Evolutionary conservation across 2,329 filamentous ascomycete genomes (phyloP).

Genomic region (Neoascochyta sp.): DNA sequence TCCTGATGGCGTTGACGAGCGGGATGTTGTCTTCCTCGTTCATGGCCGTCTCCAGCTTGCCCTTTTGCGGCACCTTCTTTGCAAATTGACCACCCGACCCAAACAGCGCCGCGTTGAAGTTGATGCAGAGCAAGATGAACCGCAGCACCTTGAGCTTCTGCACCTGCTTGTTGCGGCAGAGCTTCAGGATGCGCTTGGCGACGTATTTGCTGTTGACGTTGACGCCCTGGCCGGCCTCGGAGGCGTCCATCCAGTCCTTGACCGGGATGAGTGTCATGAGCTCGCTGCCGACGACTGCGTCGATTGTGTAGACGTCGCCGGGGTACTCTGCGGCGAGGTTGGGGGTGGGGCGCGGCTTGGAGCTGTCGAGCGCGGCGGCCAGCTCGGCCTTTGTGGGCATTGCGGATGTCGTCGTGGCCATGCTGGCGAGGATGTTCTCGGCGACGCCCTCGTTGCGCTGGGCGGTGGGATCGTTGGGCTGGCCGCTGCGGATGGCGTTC

Average conservation of each 20-base stretch:
- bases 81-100: slow-evolving; percentile 33
- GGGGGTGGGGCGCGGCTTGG: slow-evolving; percentile 69
- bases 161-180: slow-evolving; percentile 52
- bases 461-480: slow-evolving; percentile 14
- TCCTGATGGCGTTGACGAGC: slow-evolving; percentile 42
- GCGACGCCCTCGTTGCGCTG: slow-evolving; percentile 30
- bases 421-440: slow-evolving; percentile 56
- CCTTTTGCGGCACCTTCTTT: slow-evolving; percentile 55
- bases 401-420: slow-evolving; percentile 59
- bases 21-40: slow-evolving; percentile 24
- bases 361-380: slow-evolving; percentile 60
- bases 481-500: slow-evolving; percentile 59
- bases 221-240: slow-evolving; percentile 57
- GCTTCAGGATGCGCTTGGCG: slow-evolving; percentile 57
- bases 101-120: slow-evolving; percentile 44
- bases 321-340: slow-evolving; percentile 65
- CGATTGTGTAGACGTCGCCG: slow-evolving; percentile 68
- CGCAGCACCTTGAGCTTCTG: slow-evolving; percentile 47
- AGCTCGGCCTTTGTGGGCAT: slow-evolving; percentile 66
- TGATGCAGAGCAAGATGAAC: slow-evolving; percentile 48
- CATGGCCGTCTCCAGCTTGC: slow-evolving; percentile 65
- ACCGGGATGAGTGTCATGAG: slow-evolving; percentile 66
- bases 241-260: slow-evolving; percentile 69
- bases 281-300: slow-evolving; percentile 63
- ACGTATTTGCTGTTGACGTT: slow-evolving; percentile 61